Conservation (phyloP, 768 basidiomycete species). For the Mycena albidolilacea region DNA sequence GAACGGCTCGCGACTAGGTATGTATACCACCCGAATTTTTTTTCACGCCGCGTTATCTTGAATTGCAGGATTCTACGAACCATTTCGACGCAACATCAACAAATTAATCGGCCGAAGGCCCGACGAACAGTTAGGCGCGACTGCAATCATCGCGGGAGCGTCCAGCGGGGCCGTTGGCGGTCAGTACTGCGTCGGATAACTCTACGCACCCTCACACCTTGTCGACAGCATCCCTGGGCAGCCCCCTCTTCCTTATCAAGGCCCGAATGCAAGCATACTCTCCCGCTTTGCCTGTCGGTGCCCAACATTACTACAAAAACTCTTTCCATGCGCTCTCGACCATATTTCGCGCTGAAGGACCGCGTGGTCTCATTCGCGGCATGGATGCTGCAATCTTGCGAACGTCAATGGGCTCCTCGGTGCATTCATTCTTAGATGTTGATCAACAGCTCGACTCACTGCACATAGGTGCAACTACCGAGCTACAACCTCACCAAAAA, state of each 20-base stretch:
- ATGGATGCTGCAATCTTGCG: constrained; percentile 94
- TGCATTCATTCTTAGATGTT: constrained; percentile 44
- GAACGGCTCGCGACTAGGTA: constrained; percentile 93
- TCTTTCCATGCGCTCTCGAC: constrained; percentile 86
- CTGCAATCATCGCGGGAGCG: constrained; percentile 90
- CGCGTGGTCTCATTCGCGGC: constrained; percentile 88
- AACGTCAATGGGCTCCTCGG: constrained; percentile 95
- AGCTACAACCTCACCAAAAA: constrained; percentile 96
- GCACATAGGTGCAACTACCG: constrained; percentile 88
- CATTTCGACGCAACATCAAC: constrained; percentile 84
- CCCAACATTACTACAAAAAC: constrained; percentile 92
- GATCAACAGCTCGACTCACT: neutral
- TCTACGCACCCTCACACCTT: constrained; percentile 17
- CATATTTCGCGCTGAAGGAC: constrained; percentile 84
- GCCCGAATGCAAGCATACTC: constrained; percentile 99
- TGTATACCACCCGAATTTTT: constrained; percentile 11
- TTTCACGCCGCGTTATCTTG: neutral
- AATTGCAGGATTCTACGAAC: constrained; percentile 92
- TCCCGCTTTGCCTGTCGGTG: constrained; percentile 92
- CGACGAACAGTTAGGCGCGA: constrained; percentile 78
- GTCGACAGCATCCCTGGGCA: constrained; percentile 78
- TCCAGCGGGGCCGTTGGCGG: constrained; percentile 93
- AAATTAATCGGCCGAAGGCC: constrained; percentile 72
- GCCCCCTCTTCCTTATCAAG: constrained; percentile 95
- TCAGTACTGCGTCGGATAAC: constrained; percentile 47